Evolutionary conservation across 345 rosid species (phyloP), one percentile per base, ranked within the genome.

Genomic region (Arabidopsis arenosa): DNA sequence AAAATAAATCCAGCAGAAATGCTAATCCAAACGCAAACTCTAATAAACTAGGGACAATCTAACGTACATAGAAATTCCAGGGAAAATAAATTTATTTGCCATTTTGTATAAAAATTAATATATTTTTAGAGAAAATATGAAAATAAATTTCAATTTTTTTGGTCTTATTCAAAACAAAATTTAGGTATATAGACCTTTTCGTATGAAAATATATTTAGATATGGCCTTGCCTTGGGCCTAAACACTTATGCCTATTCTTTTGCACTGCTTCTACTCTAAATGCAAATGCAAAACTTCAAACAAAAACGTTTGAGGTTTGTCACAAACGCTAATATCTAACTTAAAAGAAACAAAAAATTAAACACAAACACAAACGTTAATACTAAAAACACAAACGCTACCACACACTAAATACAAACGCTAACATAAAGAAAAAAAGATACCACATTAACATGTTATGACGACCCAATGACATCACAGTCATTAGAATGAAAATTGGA

Each of bases 401-500:
- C 32, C 6, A 6, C 56, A 51, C 32, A 21, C 12, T 48, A n/a
- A 30, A 13, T 30, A 55, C 39, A 55, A 56, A 56, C 36, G 18
- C 61, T 30, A 14, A 56, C 40, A 12, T 56, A 6, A 30, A 55
- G 32, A 37, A 36, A 30, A 10, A 47, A 10, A 15, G 7, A 49
- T 18, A 7, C 14, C 45, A 51, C 70, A 7, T 17, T 18, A 18
- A 35, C 59, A 18, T 49, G 58, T 37, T 9, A 49, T 63, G 43
- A 74, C 37, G 32, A 28, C 32, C 0, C 4, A 28, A 33, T 45
- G 44, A 45, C 63, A 53, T 43, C 56, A 73, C 6, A 9, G 11
- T 53, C 37, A 33, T 54, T 73, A 13, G 45, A 35, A 44, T 14
- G 37, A 23, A 13, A 54, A 44, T 58, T 58, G 53, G 43, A 47